Percentiles rank a stretch among this genome's conserved stretches.
Evolutionary conservation across 352 stramenopile species (phyloP).

Genomic region (Globisporangium spinosum): DNA sequence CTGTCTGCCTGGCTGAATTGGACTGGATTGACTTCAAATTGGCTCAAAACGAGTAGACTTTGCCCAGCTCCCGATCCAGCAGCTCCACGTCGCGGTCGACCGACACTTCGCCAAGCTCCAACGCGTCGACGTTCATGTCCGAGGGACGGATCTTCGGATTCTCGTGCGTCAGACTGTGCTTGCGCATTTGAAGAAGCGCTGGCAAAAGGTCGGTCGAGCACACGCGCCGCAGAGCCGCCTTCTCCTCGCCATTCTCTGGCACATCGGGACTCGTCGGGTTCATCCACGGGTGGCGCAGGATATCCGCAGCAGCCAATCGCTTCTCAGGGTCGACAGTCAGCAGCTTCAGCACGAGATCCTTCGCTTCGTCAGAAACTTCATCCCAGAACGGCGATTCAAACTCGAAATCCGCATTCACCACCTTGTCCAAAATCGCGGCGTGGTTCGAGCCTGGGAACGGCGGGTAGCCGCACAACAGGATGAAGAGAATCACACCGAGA

Average conservation of each 20-base stretch:
- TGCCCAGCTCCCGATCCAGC: conserved; percentile 60
- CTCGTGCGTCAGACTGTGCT: conserved; percentile 64
- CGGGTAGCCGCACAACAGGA: conserved; percentile 91
- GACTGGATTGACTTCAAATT: conserved; percentile 22
- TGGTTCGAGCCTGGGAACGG: conserved; percentile 79
- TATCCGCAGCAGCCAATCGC: conserved; percentile 58
- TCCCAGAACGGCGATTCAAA: conserved; percentile 94
- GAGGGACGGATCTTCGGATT: conserved; percentile 66
- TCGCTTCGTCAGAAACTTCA: conserved; percentile 90
- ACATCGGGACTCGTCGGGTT: conserved; percentile 23
- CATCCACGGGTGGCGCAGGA: conserved; percentile 85
- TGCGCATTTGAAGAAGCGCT: conserved; percentile 71
- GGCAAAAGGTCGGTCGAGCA: conserved; percentile 56
- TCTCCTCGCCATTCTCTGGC: conserved; percentile 30
- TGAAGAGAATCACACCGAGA: conserved; percentile 93
- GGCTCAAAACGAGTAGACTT: conserved; percentile 41
- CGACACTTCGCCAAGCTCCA: conserved; percentile 48
- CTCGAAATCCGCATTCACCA: conserved; percentile 85
- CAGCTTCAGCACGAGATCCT: conserved; percentile 93
- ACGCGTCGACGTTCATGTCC: conserved; percentile 69
- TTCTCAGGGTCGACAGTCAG: conserved; percentile 87
- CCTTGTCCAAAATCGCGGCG: conserved; percentile 64
- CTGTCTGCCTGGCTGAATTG: not conserved
- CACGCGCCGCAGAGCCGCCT: conserved; percentile 23
- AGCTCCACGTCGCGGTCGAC: conserved; percentile 61